Evolutionary conservation across 257 asterid species (phyloP), one percentile per base, ranked within the genome.

Genomic region (Solanum chiquidenum): DNA sequence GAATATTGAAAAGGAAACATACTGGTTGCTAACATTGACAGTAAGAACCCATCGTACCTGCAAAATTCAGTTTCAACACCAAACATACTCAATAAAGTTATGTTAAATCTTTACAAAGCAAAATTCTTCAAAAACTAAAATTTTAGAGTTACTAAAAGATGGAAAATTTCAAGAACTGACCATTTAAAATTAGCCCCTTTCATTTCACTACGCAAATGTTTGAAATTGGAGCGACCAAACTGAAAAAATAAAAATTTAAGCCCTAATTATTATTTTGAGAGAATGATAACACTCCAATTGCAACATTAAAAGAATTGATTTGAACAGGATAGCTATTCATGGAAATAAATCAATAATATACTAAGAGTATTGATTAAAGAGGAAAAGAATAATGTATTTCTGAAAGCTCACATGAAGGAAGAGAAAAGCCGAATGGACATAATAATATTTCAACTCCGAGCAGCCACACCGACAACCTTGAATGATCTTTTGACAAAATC

Each of bases 1-100:
- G 38, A 85, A 85, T 42, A 42, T 69, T 40, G 76, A 88, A 93
- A 60, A 97, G 99, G 99, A 97, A 29, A 29, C 31, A 29, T 29
- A 29, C 31, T 29, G 2, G 31, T 29, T 29, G 31, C 31, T 29
- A 29, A 92, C 99, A 97, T 97, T 86, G 99, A 95, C 94, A 97
- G 89, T 95, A 97, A 97, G 92, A 97, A 97, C 85, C 99, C 99
- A 93, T 97, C 99, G 75, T 95, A 97, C 99, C 98, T 97, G 94
- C 94, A 90, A 92, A 33, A 92, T 10, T 13, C 12, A 7, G 23
- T 69, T 44, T 86, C 34, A 86, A 69, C 13, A 66, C 68, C 83
- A 29, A 64, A 55, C n/a, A 58, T 3, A 35, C 34, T 34, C 12
- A 16, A 66, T 27, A 38, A 40, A 40, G 82, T 71, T 52, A 52